phyloP scores from a whole-genome alignment of 257 asterid genomes.

The Scutellaria minor region DNA sequence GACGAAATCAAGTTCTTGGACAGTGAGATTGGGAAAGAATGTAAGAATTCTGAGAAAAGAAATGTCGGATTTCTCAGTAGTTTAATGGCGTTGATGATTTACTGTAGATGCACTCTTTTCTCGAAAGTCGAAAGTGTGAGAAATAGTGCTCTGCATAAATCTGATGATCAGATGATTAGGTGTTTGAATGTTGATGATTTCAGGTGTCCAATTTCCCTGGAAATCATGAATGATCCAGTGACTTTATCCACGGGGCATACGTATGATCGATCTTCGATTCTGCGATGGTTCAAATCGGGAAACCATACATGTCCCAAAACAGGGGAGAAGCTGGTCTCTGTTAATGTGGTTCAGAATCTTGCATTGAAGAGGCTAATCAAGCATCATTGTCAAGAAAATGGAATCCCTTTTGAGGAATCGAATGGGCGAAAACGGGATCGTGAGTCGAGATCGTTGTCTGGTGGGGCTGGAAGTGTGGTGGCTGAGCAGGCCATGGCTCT shows the following conservation, averaged over 20 bases:
- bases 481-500: slow-evolving; percentile 57
- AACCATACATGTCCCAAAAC: slow-evolving; percentile 83
- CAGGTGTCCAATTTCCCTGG: slow-evolving; percentile 82
- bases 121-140: slow-evolving; percentile 27
- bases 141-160: background rate
- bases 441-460: slow-evolving; percentile 18
- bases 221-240: slow-evolving; percentile 83
- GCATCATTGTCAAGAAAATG: slow-evolving; percentile 45
- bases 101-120: slow-evolving; percentile 66
- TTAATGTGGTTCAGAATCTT: slow-evolving; percentile 63
- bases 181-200: slow-evolving; percentile 70
- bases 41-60: slow-evolving; percentile 46
- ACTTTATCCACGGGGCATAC: slow-evolving; percentile 82
- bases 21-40: slow-evolving; percentile 47
- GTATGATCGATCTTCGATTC: slow-evolving; percentile 72
- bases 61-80: slow-evolving; percentile 47
- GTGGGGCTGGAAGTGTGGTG: slow-evolving; percentile 44
- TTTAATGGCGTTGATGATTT: slow-evolving; percentile 60
- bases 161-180: slow-evolving; percentile 24
- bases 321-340: slow-evolving; percentile 54
- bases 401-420: slow-evolving; percentile 48
- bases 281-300: slow-evolving; percentile 75
- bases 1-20: slow-evolving; percentile 63
- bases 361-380: slow-evolving; percentile 60
- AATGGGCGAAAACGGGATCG: slow-evolving; percentile 26